Evolutionary conservation across 78 protist genomes (phyloP).

Genomic region (Protostelium mycophagum): DNA sequence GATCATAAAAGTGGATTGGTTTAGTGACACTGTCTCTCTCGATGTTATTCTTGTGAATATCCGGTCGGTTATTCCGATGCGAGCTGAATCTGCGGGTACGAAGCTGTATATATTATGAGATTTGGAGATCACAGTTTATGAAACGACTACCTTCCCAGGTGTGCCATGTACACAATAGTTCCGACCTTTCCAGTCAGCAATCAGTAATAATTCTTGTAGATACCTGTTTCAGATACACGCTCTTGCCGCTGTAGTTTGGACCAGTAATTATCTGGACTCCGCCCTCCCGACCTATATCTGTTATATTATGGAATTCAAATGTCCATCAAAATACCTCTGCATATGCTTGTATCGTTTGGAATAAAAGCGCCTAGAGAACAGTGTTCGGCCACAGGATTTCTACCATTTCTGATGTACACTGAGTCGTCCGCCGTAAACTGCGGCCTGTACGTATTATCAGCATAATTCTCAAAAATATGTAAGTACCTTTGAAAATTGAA

Average conservation of each 20-base stretch:
- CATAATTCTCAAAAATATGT: neutral
- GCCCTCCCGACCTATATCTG: neutral
- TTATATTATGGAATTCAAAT: too few species aligned
- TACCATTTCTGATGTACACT: neutral
- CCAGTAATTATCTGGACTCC: constrained; percentile 17
- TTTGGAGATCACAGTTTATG: too few species aligned
- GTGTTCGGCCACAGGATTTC: neutral
- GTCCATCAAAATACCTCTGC: neutral
- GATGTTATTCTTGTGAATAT: constrained; percentile 20
- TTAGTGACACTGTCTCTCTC: neutral
- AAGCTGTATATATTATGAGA: neutral
- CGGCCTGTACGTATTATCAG: neutral
- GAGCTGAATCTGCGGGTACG: constrained; percentile 52
- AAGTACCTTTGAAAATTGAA: neutral
- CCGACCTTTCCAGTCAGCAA: too few species aligned
- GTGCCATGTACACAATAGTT: constrained; percentile 26
- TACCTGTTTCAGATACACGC: constrained; percentile 13
- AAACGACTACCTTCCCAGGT: constrained; percentile 37
- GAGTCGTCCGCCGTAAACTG: neutral
- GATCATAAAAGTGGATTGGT: neutral
- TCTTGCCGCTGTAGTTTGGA: constrained; percentile 48
- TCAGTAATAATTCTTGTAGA: too few species aligned
- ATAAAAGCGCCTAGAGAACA: neutral
- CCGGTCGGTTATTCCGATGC: constrained; percentile 36
- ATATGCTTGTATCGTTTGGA: neutral